These are phyloP conservation scores for Acanthamoeba quina DNA, from an alignment of 208 protist species.

Conservation along the genomic window DNA sequence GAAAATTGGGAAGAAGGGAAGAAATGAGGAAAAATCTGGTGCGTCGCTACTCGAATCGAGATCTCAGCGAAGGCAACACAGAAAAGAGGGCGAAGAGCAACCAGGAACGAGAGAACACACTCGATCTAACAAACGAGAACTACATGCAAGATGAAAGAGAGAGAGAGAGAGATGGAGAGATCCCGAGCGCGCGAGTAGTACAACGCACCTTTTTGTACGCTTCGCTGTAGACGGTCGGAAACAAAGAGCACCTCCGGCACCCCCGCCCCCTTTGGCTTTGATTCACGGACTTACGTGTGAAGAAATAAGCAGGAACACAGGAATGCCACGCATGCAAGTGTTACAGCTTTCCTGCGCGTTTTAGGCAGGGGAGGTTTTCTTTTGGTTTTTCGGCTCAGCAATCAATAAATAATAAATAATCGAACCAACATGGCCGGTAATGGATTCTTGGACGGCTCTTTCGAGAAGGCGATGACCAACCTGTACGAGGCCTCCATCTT, in stretches of 20 bases:
- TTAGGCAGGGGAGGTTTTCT: not conserved
- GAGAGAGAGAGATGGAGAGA: not conserved
- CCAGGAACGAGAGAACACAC: not conserved
- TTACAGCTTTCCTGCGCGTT: not conserved
- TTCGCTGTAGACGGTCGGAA: slow-evolving; percentile 16
- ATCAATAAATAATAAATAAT: not conserved
- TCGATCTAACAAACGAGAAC: not conserved
- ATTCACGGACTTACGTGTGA: not conserved
- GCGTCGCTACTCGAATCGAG: not conserved
- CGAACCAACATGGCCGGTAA: slow-evolving; percentile 1
- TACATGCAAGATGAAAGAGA: no score
- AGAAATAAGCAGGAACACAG: not conserved
- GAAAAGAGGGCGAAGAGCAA: not conserved
- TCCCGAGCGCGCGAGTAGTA: not conserved
- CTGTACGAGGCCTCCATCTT: not conserved
- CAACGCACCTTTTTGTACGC: not conserved
- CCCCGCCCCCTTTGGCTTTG: not conserved
- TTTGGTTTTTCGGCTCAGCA: not conserved
- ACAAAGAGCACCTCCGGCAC: not conserved
- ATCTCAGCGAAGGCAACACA: not conserved
- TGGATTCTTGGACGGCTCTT: slow-evolving; percentile 18
- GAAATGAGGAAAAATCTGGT: slow-evolving; percentile 54
- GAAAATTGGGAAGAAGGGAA: slow-evolving; percentile 44
- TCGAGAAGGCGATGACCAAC: slow-evolving; percentile 21
- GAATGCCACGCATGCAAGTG: not conserved